Evolutionary conservation across 2,329 filamentous ascomycete genomes (phyloP).

Genomic region (Arthrinium puccinioides): DNA sequence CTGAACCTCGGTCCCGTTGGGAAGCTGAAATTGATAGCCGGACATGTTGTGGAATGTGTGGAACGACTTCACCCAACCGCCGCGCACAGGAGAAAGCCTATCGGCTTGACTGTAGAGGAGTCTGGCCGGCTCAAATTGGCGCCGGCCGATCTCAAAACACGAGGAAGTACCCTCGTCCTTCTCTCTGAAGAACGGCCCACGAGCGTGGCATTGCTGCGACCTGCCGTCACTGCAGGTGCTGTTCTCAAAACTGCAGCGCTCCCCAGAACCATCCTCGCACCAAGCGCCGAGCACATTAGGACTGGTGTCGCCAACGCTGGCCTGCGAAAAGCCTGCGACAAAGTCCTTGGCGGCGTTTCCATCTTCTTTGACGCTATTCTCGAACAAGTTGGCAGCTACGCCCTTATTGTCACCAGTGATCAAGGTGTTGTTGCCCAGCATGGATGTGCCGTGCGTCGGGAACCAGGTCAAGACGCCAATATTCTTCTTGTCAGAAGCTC

Average conservation of each 20-base stretch:
- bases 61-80: conserved; percentile 67
- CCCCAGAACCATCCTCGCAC: conserved; percentile 76
- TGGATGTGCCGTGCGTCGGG: conserved; percentile 83
- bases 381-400: conserved; percentile 78
- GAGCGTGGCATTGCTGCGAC: conserved; percentile 64
- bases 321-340: conserved; percentile 86
- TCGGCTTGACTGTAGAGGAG: conserved; percentile 45
- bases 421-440: conserved; percentile 86
- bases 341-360: conserved; percentile 57
- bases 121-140: conserved; percentile 50
- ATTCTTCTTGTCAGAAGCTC: conserved; percentile 66
- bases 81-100: conserved; percentile 40
- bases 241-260: conserved; percentile 67
- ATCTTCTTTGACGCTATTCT: conserved; percentile 55
- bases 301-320: conserved; percentile 84
- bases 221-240: conserved; percentile 72
- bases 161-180: conserved; percentile 67
- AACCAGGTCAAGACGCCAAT: conserved; percentile 86
- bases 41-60: conserved; percentile 83
- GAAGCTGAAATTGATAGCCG: conserved; percentile 63
- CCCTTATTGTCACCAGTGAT: conserved; percentile 96
- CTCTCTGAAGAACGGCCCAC: conserved; percentile 61
- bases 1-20: conserved; percentile 61
- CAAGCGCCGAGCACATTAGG: conserved; percentile 84
- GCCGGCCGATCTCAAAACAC: conserved; percentile 67